These are phyloP conservation scores for Aspergillus ochraceoroseus DNA, from an alignment of 2,329 filamentous ascomycete genomes.

Conservation along the genomic window DNA sequence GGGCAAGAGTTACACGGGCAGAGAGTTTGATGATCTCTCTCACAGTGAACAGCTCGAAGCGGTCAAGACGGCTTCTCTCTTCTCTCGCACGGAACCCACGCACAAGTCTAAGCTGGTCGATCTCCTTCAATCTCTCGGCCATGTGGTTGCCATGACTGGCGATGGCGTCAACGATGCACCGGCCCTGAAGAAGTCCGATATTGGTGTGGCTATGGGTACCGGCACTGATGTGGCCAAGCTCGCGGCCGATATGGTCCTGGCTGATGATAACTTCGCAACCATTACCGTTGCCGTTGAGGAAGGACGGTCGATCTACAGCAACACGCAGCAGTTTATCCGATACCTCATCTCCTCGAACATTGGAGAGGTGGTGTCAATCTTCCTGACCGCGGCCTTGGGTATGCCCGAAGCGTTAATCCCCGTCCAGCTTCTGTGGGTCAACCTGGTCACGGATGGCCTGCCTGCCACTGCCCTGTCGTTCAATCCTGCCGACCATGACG, in stretches of 20 bases:
- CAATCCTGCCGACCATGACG: conserved; percentile 96
- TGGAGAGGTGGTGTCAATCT: conserved; percentile 97
- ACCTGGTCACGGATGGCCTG: conserved; percentile 93
- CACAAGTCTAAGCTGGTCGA: conserved; percentile 99
- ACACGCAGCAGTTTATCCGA: conserved; percentile 98
- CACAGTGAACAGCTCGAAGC: conserved; percentile 75
- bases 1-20: conserved; percentile 92
- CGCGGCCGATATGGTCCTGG: conserved; percentile 96
- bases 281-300: conserved; percentile 96
- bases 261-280: conserved; percentile 98
- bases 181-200: conserved; percentile 96
- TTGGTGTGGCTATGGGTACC: conserved; percentile 97
- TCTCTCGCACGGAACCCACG: conserved; percentile 89
- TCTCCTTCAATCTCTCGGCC: conserved; percentile 82
- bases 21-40: conserved; percentile 84
- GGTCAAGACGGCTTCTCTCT: conserved; percentile 79
- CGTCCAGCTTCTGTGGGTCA: conserved; percentile 97
- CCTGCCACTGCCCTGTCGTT: conserved; percentile 95
- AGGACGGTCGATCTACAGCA: conserved; percentile 97
- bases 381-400: conserved; percentile 89
- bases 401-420: conserved; percentile 98
- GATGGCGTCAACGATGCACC: conserved; percentile 98
- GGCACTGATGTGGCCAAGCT: conserved; percentile 96
- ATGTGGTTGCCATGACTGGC: conserved; percentile 98
- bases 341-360: conserved; percentile 99